Conservation (phyloP, 495 filamentous ascomycete genomes). For the Venustampulla echinocandica region DNA sequence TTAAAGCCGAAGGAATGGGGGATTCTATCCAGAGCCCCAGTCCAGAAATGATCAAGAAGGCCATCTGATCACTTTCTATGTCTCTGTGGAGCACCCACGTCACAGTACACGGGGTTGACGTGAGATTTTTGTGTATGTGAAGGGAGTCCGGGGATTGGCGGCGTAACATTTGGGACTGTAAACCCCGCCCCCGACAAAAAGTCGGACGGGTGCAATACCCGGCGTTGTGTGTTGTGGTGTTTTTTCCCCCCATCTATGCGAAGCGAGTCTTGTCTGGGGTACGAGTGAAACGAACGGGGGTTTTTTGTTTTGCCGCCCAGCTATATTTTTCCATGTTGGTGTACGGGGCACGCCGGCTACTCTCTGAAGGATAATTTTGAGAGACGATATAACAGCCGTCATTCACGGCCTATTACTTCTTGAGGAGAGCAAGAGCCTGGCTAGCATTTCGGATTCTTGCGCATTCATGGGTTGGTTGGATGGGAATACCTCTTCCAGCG, state of each 20-base stretch:
- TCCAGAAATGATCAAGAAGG: constrained; percentile 23
- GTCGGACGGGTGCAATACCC: constrained; percentile 11
- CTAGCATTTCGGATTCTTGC: background rate
- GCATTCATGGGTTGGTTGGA: constrained; percentile 7
- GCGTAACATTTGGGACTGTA: constrained; percentile 11
- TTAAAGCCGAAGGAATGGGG: constrained; percentile 19
- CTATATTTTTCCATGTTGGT: too few relatives aligned
- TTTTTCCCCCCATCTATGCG: background rate
- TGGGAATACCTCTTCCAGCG: constrained; percentile 15
- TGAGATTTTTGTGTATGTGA: background rate
- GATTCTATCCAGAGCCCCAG: constrained; percentile 20
- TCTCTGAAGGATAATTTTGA: too few relatives aligned
- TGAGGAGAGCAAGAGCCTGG: constrained; percentile 1
- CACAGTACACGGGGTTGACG: constrained; percentile 6
- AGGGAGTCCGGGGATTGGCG: constrained; percentile 6
- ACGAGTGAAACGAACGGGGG: constrained; percentile 1
- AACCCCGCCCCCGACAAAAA: constrained; percentile 1
- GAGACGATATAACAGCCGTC: too few relatives aligned
- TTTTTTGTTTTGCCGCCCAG: too few relatives aligned
- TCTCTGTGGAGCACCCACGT: background rate
- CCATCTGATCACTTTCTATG: constrained; percentile 10
- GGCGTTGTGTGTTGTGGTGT: constrained; percentile 9
- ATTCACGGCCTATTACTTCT: too few relatives aligned
- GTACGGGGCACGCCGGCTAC: too few relatives aligned
- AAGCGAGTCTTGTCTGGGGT: background rate